Evolutionary conservation across 495 filamentous ascomycete genomes (phyloP).

Genomic region (Viridothelium virens): DNA sequence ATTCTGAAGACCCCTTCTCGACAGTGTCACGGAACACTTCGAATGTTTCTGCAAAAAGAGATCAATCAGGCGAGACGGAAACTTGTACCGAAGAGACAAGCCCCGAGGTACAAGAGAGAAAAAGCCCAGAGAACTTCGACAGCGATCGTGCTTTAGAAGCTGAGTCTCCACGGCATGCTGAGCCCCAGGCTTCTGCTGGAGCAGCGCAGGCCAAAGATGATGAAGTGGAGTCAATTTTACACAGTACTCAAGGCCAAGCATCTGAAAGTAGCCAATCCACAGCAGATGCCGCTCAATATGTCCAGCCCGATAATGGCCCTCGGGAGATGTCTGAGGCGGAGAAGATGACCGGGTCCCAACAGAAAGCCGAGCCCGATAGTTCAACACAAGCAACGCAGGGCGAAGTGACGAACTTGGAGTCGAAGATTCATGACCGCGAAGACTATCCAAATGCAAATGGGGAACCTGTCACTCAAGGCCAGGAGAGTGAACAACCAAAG

Average conservation of each 20-base stretch:
- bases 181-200: background rate
- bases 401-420: background rate
- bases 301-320: background rate
- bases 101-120: background rate
- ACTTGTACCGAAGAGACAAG: background rate
- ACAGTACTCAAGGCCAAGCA: background rate
- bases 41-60: background rate
- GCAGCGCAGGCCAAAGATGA: background rate
- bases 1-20: background rate
- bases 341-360: too few species aligned
- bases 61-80: background rate
- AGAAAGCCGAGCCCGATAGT: background rate
- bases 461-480: too few species aligned
- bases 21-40: background rate
- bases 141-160: background rate
- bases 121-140: background rate
- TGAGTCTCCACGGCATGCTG: background rate
- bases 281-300: background rate
- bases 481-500: too few species aligned
- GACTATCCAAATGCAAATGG: too few species aligned
- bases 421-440: too few species aligned
- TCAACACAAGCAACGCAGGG: background rate
- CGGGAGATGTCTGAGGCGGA: background rate
- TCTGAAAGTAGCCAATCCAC: background rate
- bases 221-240: background rate